These are phyloP conservation scores for Penicillium sp. DNA, from an alignment of 2,329 filamentous ascomycete species.

Conservation along the genomic window DNA sequence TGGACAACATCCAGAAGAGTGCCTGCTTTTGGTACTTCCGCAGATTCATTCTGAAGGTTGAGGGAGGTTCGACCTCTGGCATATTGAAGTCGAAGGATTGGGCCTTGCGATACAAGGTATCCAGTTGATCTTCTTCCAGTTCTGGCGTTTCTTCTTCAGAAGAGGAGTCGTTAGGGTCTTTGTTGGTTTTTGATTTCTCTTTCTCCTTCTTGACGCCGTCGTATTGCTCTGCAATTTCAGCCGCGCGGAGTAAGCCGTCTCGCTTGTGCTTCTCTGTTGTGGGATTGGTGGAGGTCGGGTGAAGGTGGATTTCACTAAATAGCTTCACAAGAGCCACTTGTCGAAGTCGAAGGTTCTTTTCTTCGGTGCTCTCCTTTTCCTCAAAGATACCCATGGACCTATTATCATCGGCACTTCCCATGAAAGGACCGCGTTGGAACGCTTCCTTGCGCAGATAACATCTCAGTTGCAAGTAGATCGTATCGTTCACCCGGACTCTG, in stretches of 20 bases:
- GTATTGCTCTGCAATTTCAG: conserved; percentile 78
- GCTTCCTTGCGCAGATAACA: conserved; percentile 74
- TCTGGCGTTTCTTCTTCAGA: conserved; percentile 82
- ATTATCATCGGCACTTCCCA: conserved; percentile 61
- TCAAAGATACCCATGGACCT: conserved; percentile 75
- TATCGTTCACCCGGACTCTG: conserved; percentile 83
- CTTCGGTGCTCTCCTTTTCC: conserved; percentile 80
- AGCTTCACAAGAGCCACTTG: conserved; percentile 87
- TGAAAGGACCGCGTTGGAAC: conserved; percentile 67
- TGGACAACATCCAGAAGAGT: conserved; percentile 92
- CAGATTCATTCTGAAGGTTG: conserved; percentile 78
- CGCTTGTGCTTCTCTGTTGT: conserved; percentile 76
- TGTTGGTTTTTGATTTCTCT: conserved; percentile 34
- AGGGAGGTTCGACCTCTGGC: conserved; percentile 78
- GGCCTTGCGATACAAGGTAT: conserved; percentile 90
- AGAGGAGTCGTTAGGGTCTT: conserved; percentile 44
- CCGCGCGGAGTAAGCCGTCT: conserved; percentile 82
- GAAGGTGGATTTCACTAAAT: conserved; percentile 83
- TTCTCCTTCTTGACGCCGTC: conserved; percentile 61
- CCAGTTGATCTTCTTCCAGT: conserved; percentile 92
- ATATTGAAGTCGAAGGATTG: conserved; percentile 96
- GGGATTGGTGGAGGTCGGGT: conserved; percentile 73
- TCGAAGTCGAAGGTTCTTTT: conserved; percentile 77
- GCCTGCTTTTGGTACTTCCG: conserved; percentile 95
- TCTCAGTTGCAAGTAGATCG: conserved; percentile 83